A percentile compares a stretch with the other conserved stretches of the same genome.
phyloP scores from a whole-genome alignment of 495 filamentous ascomycete genomes.

The Sabuloglossum arenarium region DNA sequence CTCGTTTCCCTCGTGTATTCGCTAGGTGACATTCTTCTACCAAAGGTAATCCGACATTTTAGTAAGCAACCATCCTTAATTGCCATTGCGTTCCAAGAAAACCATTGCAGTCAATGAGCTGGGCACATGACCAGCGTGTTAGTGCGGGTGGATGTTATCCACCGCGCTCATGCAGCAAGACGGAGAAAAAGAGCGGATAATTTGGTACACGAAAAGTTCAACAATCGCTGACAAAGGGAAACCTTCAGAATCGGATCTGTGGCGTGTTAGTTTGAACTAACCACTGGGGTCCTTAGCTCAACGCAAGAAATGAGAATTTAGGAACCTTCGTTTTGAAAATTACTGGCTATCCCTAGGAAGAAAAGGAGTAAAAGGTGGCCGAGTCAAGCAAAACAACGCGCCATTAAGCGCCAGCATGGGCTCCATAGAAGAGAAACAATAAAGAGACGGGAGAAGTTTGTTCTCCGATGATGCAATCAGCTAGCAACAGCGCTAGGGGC shows the following conservation, averaged over 20 bases:
- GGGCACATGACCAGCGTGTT: not conserved
- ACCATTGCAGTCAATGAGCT: not conserved
- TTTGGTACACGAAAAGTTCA: not conserved
- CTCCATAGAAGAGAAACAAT: not conserved
- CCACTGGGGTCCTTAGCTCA: not conserved
- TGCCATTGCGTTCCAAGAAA: not conserved
- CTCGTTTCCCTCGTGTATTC: not conserved
- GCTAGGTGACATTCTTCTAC: not conserved
- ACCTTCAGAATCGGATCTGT: not conserved
- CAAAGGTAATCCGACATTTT: not conserved
- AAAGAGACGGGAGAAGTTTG: not conserved
- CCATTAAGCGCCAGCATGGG: not conserved
- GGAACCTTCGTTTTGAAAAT: not conserved
- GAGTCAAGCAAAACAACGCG: not conserved
- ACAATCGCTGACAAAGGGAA: not conserved
- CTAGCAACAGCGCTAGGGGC: not conserved
- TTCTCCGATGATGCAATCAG: not conserved
- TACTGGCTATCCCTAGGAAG: not conserved
- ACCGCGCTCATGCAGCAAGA: not conserved
- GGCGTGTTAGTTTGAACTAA: not conserved
- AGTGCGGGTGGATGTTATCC: not conserved
- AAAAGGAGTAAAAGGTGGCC: not conserved
- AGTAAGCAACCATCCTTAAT: not conserved
- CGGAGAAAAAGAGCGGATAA: not conserved
- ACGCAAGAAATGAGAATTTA: not conserved